Base-by-base conservation (phyloP, 1,139 yeast genomes). In the Yamadazyma triangularis region DNA sequence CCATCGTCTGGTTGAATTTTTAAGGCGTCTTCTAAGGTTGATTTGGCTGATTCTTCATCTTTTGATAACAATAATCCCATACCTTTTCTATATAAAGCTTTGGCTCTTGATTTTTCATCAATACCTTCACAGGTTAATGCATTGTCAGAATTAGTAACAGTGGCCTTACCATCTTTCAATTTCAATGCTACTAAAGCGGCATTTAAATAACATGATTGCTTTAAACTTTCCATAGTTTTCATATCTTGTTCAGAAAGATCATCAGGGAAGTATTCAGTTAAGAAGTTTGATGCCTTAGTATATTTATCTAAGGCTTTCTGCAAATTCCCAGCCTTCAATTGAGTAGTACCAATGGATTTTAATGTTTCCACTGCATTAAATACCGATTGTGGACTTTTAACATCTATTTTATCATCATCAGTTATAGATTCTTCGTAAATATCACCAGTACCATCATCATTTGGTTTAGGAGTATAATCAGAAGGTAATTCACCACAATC, bases 31-130 rank as follows among this genome's bases (percentile, higher is more conserved):
- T 77, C 75, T 37, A 89, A 73, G 40, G 79, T 82, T 21, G 55
- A 56, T 32, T 81, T 63, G 0, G 96, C 95, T 30, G 66, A 72
- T 23, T 79, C 89, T 38, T 81, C 85, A 51, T 85, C 79, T 50
- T 82, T 82, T 18, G 67, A 60, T 15, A 74, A 60, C 34, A 76
- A 58, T 45, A 77, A 69, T 1, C 94, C 96, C 50, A 75, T 64
- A 23, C 95, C 96, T 58, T 87, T 79, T 53, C 96, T 78, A 64
- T 83, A 89, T 31, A 74, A 65, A 0, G 96, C 96, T 64, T 89
- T 89, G 7, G 94, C 87, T 53, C 72, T 74, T 18, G 85, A 77
- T 44, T 77, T 74, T 31, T 77, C 86, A 9, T 82, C 64, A 3
- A 62, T 70, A 27, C 78, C 81, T 16, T 70, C 72, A 24, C 71